These are phyloP conservation scores for Umbilicaria muhlenbergii DNA, from an alignment of 495 filamentous ascomycete species.

Conservation along the genomic window DNA sequence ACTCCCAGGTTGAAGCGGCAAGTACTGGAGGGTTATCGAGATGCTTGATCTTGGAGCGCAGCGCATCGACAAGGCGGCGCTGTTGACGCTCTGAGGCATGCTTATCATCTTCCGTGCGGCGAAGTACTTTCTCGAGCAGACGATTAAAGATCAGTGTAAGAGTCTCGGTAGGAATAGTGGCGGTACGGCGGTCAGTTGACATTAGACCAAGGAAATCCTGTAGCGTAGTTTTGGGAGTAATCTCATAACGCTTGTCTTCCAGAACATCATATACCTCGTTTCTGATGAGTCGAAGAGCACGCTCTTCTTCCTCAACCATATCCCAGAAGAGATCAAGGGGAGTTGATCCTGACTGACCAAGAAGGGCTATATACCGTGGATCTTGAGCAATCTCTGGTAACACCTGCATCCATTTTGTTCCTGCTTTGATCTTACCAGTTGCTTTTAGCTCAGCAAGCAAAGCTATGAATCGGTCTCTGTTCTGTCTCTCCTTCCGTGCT, in stretches of 20 bases:
- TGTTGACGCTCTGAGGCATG: slow-evolving; percentile 70
- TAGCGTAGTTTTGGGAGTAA: slow-evolving; percentile 70
- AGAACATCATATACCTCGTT: slow-evolving; percentile 83
- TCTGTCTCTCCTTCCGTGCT: slow-evolving; percentile 66
- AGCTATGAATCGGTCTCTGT: slow-evolving; percentile 61
- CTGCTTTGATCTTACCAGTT: slow-evolving; percentile 76
- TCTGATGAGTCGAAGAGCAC: slow-evolving; percentile 58
- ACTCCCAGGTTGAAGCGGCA: slow-evolving; percentile 68
- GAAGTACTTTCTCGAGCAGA: slow-evolving; percentile 64
- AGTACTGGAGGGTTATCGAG: slow-evolving; percentile 67
- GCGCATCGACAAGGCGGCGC: slow-evolving; percentile 66
- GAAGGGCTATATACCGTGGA: slow-evolving; percentile 66
- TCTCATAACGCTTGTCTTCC: slow-evolving; percentile 86
- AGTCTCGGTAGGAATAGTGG: slow-evolving; percentile 63
- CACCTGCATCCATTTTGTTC: slow-evolving; percentile 77
- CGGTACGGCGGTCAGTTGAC: slow-evolving; percentile 69
- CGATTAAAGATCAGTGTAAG: slow-evolving; percentile 68
- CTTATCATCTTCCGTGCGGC: slow-evolving; percentile 71
- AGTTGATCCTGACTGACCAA: slow-evolving; percentile 74
- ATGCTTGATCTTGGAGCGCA: slow-evolving; percentile 79
- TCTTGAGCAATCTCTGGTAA: slow-evolving; percentile 66
- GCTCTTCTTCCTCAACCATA: slow-evolving; percentile 83
- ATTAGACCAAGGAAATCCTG: slow-evolving; percentile 71
- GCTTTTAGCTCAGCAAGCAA: slow-evolving; percentile 59
- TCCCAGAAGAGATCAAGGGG: slow-evolving; percentile 98